A percentile compares a stretch with the other conserved stretches of the same genome.
Conservation (phyloP, 768 basidiomycete genomes). For the Amanita pallidorosea region DNA sequence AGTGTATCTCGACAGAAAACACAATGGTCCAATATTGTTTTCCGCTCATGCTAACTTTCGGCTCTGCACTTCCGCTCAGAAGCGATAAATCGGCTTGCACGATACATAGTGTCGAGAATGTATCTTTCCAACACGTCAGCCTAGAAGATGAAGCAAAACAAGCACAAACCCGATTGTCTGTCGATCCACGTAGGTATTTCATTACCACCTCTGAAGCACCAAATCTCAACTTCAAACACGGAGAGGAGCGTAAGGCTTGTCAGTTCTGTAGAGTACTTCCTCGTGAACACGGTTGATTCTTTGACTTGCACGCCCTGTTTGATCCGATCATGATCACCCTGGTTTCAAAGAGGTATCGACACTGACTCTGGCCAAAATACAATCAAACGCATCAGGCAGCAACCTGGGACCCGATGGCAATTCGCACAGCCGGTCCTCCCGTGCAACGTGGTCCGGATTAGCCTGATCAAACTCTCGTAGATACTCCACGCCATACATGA, state of each 20-base stretch:
- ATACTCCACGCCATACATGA: constrained; percentile 78
- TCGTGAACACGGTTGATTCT: constrained; percentile 70
- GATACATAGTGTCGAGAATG: constrained; percentile 68
- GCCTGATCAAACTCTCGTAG: constrained; percentile 54
- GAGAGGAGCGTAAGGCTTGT: constrained; percentile 66
- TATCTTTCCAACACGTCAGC: constrained; percentile 24
- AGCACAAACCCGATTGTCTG: constrained; percentile 37
- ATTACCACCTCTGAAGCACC: constrained; percentile 76
- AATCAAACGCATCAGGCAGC: constrained; percentile 78
- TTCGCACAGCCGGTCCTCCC: constrained; percentile 59
- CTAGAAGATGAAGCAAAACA: not conserved
- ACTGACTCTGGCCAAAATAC: constrained; percentile 60
- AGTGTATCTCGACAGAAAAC: constrained; percentile 77
- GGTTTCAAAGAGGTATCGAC: not conserved
- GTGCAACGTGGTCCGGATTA: constrained; percentile 55
- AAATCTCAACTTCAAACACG: constrained; percentile 77
- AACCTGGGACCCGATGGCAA: constrained; percentile 68
- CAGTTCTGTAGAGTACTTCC: constrained; percentile 77
- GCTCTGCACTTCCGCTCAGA: constrained; percentile 56
- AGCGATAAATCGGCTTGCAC: constrained; percentile 72
- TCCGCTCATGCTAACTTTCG: constrained; percentile 52
- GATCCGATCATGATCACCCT: not conserved
- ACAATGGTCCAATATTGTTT: constrained; percentile 79
- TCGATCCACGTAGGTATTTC: constrained; percentile 66
- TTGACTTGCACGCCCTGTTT: constrained; percentile 61